Evolutionary conservation across 768 basidiomycete species (phyloP), one percentile per base, ranked within the genome.

Genomic region (Boletus eberwhitei): DNA sequence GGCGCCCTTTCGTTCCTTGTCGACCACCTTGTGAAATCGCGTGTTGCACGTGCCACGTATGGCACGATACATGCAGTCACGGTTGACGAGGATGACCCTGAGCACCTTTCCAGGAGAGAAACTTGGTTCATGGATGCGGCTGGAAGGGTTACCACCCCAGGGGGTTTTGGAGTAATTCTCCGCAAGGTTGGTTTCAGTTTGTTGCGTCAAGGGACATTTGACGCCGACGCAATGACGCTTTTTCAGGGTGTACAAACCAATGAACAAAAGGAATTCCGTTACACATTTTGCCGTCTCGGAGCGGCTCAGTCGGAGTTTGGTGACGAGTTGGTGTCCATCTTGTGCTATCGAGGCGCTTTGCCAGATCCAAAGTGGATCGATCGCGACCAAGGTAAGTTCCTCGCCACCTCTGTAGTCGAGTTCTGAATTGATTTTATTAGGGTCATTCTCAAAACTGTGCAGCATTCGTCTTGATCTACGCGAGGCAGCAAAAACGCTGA

Each of bases 51-150:
- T 53, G 62, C 73, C 48, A 77, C 76, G 0, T 82, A 79, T 29
- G 81, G 81, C 8, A 90, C 76, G 78, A 82, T 46, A 78, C 92
- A 32, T 24, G 0, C 29, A 1, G 5, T 3, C 34, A 8, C 3
- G 1, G 55, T 48, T 5, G 32, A 64, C 4, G n/a, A 13, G 22
- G 8, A 45, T 3, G 5, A 63, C n/a, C 39, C 32, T 0, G 59
- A 63, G 1, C 63, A 63, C 37, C 5, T 44, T 19, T 50, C 50
- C 11, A 58, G 62, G 42, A 50, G 14, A 26, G 29, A 42, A 9
- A 39, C 29, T 5, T 64, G 63, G 62, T 9, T 5, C 29, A 24
- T 5, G 11, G 31, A 22, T n/a, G 45, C 24, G 8, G 3, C 35
- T 2, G 61, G 61, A 13, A 12, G 22, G 1, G 38, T 62, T n/a